These are phyloP conservation scores for Hemisphaericaspora lyxosophila DNA, from an alignment of 1,139 yeast genomes.

Conservation along the genomic window DNA sequence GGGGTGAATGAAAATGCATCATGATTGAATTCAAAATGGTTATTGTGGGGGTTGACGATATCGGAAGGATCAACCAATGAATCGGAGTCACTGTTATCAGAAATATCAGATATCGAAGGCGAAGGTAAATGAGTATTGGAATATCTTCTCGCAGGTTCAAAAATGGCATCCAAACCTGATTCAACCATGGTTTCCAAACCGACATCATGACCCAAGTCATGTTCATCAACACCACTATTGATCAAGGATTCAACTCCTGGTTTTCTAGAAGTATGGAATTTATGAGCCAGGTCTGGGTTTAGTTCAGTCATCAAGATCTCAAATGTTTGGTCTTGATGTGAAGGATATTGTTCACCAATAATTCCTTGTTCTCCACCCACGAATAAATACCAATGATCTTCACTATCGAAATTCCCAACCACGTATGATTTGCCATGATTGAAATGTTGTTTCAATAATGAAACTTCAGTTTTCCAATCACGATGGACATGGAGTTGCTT, in stretches of 20 bases:
- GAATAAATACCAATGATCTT: constrained; percentile 91
- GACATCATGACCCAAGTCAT: constrained; percentile 75
- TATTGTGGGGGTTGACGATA: constrained; percentile 1
- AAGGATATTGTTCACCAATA: not conserved
- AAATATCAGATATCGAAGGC: constrained; percentile 33
- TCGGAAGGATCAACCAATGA: constrained; percentile 2
- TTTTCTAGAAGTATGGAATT: constrained; percentile 59
- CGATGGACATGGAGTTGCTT: constrained; percentile 79
- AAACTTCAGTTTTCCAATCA: constrained; percentile 82
- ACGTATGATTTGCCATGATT: constrained; percentile 66
- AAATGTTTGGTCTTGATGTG: constrained; percentile 66
- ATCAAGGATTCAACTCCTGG: constrained; percentile 46
- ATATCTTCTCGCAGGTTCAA: constrained; percentile 23
- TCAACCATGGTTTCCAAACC: constrained; percentile 67
- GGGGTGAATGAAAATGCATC: constrained; percentile 96
- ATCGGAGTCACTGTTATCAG: constrained; percentile 19
- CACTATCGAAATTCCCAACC: constrained; percentile 71
- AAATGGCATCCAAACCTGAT: constrained; percentile 62
- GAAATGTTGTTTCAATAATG: constrained; percentile 64
- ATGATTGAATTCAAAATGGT: constrained; percentile 42
- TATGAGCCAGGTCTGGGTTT: constrained; percentile 55
- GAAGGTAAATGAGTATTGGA: constrained; percentile 33
- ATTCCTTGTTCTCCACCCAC: constrained; percentile 47
- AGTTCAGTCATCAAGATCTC: constrained; percentile 92
- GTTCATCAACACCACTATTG: constrained; percentile 42